A percentile compares a stretch with the other conserved stretches of the same genome.
Evolutionary conservation across 2,329 filamentous ascomycete genomes (phyloP).

Genomic region (Colletotrichum kahawae): DNA sequence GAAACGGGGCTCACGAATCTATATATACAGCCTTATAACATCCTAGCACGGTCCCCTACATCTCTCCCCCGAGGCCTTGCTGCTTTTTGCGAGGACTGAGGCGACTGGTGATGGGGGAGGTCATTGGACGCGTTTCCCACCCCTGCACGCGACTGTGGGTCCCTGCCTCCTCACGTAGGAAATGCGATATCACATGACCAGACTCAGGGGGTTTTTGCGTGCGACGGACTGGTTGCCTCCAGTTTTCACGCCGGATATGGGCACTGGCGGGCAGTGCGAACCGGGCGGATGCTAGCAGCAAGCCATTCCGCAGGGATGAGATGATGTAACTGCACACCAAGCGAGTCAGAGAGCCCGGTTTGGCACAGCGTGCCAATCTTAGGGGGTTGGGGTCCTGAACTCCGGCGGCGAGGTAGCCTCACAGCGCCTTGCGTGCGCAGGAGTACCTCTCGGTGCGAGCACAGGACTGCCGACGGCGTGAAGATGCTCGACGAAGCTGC

Average conservation of each 20-base stretch:
- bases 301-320: constrained; percentile 18
- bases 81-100: constrained; percentile 3
- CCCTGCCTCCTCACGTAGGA: background rate
- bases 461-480: background rate
- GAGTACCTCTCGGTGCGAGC: constrained; percentile 1
- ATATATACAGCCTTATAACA: constrained; percentile 17
- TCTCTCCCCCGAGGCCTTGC: constrained; percentile 7
- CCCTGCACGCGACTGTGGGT: background rate
- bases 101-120: constrained; percentile 13
- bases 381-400: background rate
- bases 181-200: constrained; percentile 12
- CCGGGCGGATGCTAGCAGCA: constrained; percentile 3
- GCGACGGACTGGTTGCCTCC: constrained; percentile 3
- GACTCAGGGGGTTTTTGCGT: background rate
- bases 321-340: background rate
- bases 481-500: background rate
- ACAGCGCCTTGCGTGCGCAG: background rate
- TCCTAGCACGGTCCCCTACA: constrained; percentile 16
- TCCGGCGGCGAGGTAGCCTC: background rate
- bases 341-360: background rate
- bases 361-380: background rate
- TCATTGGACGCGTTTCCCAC: constrained; percentile 19
- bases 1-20: constrained; percentile 13
- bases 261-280: constrained; percentile 4
- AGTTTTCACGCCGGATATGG: background rate